These are phyloP conservation scores for Penicillium antarcticum DNA, from an alignment of 495 filamentous ascomycete species.

Conservation along the genomic window DNA sequence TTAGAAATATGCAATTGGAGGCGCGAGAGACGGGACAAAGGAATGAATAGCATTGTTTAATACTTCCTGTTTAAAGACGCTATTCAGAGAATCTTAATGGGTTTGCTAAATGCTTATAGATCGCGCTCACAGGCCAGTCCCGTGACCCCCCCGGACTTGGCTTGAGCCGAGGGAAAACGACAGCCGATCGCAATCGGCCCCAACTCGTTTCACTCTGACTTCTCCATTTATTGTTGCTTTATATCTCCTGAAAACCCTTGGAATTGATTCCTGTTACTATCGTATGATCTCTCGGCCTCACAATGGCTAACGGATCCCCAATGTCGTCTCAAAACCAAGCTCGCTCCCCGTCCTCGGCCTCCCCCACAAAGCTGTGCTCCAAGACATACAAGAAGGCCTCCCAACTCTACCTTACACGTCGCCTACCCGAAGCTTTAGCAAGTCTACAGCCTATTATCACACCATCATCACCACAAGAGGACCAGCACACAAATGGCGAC, in stretches of 20 bases:
- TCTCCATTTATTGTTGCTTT: slow-evolving; percentile 4
- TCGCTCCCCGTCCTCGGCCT: slow-evolving; percentile 47
- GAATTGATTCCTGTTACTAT: neutral
- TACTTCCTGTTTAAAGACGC: neutral
- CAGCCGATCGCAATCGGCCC: slow-evolving; percentile 22
- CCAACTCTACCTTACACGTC: slow-evolving; percentile 87
- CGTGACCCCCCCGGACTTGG: slow-evolving; percentile 33
- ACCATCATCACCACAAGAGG: slow-evolving; percentile 26
- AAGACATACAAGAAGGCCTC: slow-evolving; percentile 79
- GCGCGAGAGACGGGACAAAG: too few species aligned
- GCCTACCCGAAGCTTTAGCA: slow-evolving; percentile 81
- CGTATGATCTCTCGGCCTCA: slow-evolving; percentile 6
- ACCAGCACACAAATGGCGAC: slow-evolving; percentile 36
- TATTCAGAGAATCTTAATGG: too few species aligned
- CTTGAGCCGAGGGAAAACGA: slow-evolving; percentile 33
- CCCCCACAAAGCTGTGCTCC: slow-evolving; percentile 61
- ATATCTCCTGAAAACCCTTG: neutral
- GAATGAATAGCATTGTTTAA: neutral
- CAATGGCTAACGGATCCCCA: slow-evolving; percentile 33
- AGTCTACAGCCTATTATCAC: slow-evolving; percentile 77
- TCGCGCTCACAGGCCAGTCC: slow-evolving; percentile 13
- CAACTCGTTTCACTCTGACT: slow-evolving; percentile 18
- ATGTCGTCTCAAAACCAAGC: slow-evolving; percentile 45
- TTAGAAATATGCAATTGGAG: too few species aligned
- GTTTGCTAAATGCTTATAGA: neutral